These are phyloP conservation scores for Aspergillus awamori DNA, from an alignment of 2,329 filamentous ascomycete species.

Conservation along the genomic window DNA sequence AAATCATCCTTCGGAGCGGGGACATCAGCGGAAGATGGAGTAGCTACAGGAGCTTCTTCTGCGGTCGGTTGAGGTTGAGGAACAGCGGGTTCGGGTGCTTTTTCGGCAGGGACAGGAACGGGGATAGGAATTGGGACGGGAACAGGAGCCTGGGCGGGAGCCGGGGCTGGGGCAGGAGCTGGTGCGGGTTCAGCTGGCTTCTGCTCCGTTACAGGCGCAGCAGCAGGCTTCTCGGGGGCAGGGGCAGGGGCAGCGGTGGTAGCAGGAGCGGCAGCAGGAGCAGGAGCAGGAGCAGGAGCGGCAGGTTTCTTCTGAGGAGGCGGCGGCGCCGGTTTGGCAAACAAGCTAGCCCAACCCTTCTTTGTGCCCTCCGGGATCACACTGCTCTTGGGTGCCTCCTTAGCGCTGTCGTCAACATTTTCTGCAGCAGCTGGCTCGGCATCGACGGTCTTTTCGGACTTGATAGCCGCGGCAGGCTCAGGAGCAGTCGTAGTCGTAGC, in stretches of 20 bases:
- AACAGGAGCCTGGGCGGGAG: constrained; percentile 24
- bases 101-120: constrained; percentile 45
- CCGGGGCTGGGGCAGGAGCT: neutral
- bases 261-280: constrained; percentile 2
- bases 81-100: constrained; percentile 36
- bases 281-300: constrained; percentile 33
- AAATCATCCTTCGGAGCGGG: constrained; percentile 78
- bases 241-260: constrained; percentile 10
- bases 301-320: constrained; percentile 54
- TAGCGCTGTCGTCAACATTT: constrained; percentile 18
- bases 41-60: constrained; percentile 43
- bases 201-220: constrained; percentile 15
- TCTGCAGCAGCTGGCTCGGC: constrained; percentile 26
- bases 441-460: constrained; percentile 27
- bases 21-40: constrained; percentile 50
- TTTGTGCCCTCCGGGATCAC: constrained; percentile 45
- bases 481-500: constrained; percentile 22
- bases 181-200: constrained; percentile 6
- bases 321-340: constrained; percentile 65
- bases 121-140: constrained; percentile 29
- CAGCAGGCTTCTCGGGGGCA: constrained; percentile 35
- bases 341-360: constrained; percentile 72
- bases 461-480: constrained; percentile 29
- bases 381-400: constrained; percentile 35
- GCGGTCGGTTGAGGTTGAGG: constrained; percentile 29